Percentiles rank a stretch among this genome's conserved stretches.
These are phyloP conservation scores for Durotheca rogersii DNA, from an alignment of 495 filamentous ascomycete genomes.

Conservation along the genomic window DNA sequence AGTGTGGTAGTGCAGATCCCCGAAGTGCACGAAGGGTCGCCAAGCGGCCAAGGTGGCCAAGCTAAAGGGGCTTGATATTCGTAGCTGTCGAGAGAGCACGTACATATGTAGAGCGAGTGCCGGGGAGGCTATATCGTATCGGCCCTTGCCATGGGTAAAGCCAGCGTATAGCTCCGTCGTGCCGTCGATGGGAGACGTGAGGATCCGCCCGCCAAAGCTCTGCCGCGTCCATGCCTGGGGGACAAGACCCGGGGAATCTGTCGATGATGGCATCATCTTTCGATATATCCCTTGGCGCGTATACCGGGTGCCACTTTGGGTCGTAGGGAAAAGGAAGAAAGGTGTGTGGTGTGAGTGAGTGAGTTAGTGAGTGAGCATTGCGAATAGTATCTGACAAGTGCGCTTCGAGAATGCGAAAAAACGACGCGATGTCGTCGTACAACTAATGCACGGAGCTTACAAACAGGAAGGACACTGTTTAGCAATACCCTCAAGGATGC, in stretches of 20 bases:
- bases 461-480: no score
- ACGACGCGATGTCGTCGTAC: no score
- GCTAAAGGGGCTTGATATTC: not conserved
- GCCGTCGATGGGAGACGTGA: not conserved
- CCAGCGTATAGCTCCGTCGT: not conserved
- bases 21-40: not conserved
- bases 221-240: not conserved
- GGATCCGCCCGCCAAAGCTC: not conserved
- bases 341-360: not conserved
- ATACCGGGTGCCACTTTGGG: not conserved
- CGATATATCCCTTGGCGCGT: not conserved
- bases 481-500: no score
- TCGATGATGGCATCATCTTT: not conserved
- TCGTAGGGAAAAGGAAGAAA: not conserved
- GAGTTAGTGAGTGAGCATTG: no score
- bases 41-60: not conserved
- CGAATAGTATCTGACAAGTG: no score
- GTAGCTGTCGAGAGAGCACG: not conserved
- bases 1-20: no score
- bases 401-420: no score
- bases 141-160: not conserved
- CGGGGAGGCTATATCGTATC: constrained; percentile 11
- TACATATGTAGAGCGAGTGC: constrained; percentile 2
- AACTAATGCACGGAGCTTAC: no score
- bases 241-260: not conserved